These are phyloP conservation scores for Sporothrix humicola DNA, from an alignment of 2,329 filamentous ascomycete species.

Conservation along the genomic window DNA sequence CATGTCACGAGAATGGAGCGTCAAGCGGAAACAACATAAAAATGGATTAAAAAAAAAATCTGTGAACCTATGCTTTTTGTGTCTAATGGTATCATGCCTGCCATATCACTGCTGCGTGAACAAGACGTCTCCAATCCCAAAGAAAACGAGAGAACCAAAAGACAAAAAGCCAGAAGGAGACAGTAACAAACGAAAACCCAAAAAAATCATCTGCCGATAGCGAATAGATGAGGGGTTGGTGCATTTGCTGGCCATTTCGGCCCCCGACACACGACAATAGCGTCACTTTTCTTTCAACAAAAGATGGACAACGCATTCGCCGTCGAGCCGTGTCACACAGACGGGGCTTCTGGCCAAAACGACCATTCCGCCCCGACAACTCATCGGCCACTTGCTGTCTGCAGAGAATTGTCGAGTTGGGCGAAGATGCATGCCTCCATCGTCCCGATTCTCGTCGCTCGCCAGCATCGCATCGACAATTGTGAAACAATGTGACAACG, in stretches of 20 bases:
- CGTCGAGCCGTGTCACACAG: constrained; percentile 15
- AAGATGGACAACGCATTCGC: constrained; percentile 16
- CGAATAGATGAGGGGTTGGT: constrained; percentile 11
- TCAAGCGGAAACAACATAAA: not conserved
- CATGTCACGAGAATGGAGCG: not conserved
- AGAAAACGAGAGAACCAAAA: not conserved
- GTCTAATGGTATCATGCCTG: constrained; percentile 25
- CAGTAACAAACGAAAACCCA: no score
- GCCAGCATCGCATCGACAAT: not conserved
- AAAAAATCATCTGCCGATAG: constrained; percentile 3
- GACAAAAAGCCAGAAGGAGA: not conserved
- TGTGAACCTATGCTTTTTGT: not conserved
- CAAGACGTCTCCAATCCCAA: not conserved
- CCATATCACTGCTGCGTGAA: constrained; percentile 3
- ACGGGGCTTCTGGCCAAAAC: not conserved
- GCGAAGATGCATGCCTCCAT: not conserved
- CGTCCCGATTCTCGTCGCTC: not conserved
- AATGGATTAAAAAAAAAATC: not conserved
- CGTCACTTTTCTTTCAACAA: not conserved
- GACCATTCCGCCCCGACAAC: not conserved
- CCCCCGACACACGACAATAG: not conserved
- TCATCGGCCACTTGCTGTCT: not conserved
- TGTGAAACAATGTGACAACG: constrained; percentile 1
- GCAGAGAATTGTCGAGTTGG: not conserved
- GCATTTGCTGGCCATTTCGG: constrained; percentile 13